Conservation (phyloP, 78 protist genomes). For the Pigoraptor vietnamica region DNA sequence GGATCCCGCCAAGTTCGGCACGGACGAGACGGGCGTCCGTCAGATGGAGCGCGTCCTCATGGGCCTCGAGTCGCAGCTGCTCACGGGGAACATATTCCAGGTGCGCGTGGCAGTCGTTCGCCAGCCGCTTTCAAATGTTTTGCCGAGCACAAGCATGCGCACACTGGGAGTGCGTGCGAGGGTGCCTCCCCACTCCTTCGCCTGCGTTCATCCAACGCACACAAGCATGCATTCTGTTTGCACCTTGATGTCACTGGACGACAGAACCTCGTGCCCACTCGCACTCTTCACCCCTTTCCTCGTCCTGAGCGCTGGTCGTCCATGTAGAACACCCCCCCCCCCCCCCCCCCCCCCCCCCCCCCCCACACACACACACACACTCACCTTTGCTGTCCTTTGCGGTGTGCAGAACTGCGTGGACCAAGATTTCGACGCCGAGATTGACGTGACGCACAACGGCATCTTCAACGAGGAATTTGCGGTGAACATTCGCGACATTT, state of each 20-base stretch:
- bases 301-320: too few species aligned
- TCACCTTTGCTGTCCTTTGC: not conserved
- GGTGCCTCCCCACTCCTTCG: too few species aligned
- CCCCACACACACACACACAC: too few species aligned
- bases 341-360: too few species aligned
- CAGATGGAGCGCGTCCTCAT: conserved; percentile 45
- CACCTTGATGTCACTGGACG: too few species aligned
- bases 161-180: too few species aligned
- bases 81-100: not conserved
- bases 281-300: too few species aligned
- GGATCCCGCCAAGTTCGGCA: conserved; percentile 45
- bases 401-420: conserved; percentile 3
- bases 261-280: too few species aligned
- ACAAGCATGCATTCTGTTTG: too few species aligned
- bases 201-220: too few species aligned
- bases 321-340: too few species aligned
- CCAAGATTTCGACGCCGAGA: not conserved
- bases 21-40: conserved; percentile 33
- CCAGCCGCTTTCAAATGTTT: not conserved
- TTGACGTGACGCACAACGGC: not conserved
- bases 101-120: not conserved
- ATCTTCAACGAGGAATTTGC: not conserved
- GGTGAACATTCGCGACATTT: not conserved
- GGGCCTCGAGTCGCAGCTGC: not conserved
- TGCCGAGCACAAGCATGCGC: too few species aligned